Evolutionary conservation across 2,329 filamentous ascomycete genomes (phyloP), one percentile per base, ranked within the genome.

Genomic region (Colletotrichum sp.): DNA sequence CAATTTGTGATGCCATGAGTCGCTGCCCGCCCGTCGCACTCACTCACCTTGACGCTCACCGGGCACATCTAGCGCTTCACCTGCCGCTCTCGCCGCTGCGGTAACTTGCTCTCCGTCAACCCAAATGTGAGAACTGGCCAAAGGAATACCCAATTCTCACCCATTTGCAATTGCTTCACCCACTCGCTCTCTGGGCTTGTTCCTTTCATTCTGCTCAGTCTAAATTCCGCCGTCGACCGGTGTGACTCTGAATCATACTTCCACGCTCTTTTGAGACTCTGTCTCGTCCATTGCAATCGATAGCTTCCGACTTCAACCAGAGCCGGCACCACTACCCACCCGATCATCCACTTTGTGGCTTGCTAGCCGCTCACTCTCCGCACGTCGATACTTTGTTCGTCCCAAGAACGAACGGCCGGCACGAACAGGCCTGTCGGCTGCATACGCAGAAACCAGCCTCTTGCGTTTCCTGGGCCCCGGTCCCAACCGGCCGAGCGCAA

Each of bases 401-500:
- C 71, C 75, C 61, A 66, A 74, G 73, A 74, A 66, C 75, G 59
- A 75, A 22, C 64, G 27, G 36, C 57, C 70, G 70, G 73, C 63
- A 62, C 49, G 36, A 75, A 66, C 34, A 66, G 61, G 30, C 71
- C 72, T 71, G 25, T 66, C 27, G 65, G 49, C 71, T 77, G 65
- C 71, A 66, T 55, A 59, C 65, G 39, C 71, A 76, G 63, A 68
- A 76, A 66, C 75, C 75, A 75, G 71, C 71, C 75, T 69, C 71
- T 65, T 66, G 52, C 44, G 32, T 77, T 78, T 78, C 74, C 79
- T 69, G 64, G 68, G 74, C 74, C 79, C 78, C 78, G 79, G 79
- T 77, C 79, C 78, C 79, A 79, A 82, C 78, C 80, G 81, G 82
- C 71, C 61, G 52, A 70, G 71, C 71, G 75, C 66, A 70, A 63